These are phyloP conservation scores for Pilasporangium apinafurcum DNA, from an alignment of 352 stramenopile species.

Conservation along the genomic window DNA sequence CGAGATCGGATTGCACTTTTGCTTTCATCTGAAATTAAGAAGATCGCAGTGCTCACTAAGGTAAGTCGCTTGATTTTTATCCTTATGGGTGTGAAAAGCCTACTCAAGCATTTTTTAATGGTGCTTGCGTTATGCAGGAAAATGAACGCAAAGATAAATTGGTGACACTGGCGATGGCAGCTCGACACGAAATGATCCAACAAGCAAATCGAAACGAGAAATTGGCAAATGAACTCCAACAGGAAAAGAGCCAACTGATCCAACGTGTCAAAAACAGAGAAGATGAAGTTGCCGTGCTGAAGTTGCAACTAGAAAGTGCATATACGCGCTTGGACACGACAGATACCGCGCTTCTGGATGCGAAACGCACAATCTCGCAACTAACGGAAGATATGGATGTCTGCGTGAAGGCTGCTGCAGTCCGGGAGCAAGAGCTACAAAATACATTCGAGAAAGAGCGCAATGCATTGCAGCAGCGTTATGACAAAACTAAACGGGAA, in stretches of 20 bases:
- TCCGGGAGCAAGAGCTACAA: conserved; percentile 39
- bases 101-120: not conserved
- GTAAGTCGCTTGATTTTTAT: conserved; percentile 7
- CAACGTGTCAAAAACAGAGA: conserved; percentile 20
- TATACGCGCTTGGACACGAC: conserved; percentile 36
- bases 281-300: conserved; percentile 25
- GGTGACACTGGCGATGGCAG: conserved; percentile 69
- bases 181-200: conserved; percentile 63
- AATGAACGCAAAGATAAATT: conserved; percentile 71
- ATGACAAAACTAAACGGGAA: conserved; percentile 75
- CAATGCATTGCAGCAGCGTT: conserved; percentile 36
- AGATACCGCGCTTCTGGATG: conserved; percentile 13
- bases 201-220: conserved; percentile 38
- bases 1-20: conserved; percentile 40
- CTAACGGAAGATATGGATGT: conserved; percentile 20
- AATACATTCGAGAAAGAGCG: conserved; percentile 34
- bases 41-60: conserved; percentile 60
- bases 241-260: conserved; percentile 13
- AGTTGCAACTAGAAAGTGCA: conserved; percentile 40
- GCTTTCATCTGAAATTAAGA: conserved; percentile 68
- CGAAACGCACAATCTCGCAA: conserved; percentile 16
- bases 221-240: conserved; percentile 20
- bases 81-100: not conserved
- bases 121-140: conserved; percentile 17
- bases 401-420: conserved; percentile 12